Evolutionary conservation across 2,329 filamentous ascomycete species (phyloP), one percentile per base, ranked within the genome.

Genomic region (Neonectria ditissima): DNA sequence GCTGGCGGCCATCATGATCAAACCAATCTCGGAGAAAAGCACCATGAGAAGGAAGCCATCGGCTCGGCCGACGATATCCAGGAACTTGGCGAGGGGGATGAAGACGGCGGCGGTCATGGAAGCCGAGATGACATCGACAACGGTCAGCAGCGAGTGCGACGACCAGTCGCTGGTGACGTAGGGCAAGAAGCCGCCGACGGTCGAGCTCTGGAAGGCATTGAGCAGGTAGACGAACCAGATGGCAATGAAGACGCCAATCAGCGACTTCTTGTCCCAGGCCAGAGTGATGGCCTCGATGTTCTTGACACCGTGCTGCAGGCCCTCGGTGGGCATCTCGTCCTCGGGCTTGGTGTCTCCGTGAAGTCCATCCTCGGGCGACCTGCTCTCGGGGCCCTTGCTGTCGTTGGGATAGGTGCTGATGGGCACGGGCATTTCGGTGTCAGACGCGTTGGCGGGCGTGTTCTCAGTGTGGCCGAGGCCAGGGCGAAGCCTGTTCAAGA

Each of bases 1-100:
- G 70, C 83, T 89, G 0, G 81, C 81, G 11, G 90, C 89, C 81
- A 90, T 89, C 69, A 92, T 80, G 18, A 89, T 82, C 61, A 90
- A 79, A 14, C 80, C 81, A 58, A 81, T 14, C 2, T 83, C 80
- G 53, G 82, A 80, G 18, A 86, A 79, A 9, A 74, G 62, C 1
- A 84, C 79, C 76, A 86, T 86, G 50, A 86, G 67, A 22, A 84
- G 77, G 70, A 87, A 87, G 6, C 87, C 88, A 68, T 88, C 82
- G 18, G 87, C 82, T 54, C 88, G 84, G 53, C 87, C 88, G 79
- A 86, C 90, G 28, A 90, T 77, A 76, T 91, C 86, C 39, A 89
- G 80, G 16, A 89, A 78, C 73, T 90, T 90, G 28, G 88, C 71
- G 73, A 89, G 80, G 1, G 87, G 86, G 5, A 89, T 84, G 69